phyloP scores from a whole-genome alignment of 345 rosid species.

The Linum lewisii region DNA sequence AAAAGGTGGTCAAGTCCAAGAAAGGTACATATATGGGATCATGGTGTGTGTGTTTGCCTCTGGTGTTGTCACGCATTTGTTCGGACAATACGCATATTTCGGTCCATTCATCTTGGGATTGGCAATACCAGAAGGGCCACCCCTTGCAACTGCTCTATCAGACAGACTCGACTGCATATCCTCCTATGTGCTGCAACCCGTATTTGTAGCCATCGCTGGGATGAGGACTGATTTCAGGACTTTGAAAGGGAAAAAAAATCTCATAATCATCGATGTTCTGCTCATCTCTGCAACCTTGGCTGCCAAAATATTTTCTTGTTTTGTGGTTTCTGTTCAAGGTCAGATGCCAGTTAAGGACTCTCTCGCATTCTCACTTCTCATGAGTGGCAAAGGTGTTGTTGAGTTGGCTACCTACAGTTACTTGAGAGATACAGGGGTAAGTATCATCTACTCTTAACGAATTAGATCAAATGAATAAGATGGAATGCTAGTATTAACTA shows the following conservation, averaged over 20 bases:
- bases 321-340: constrained; percentile 14
- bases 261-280: neutral
- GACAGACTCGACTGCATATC: constrained; percentile 29
- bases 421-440: constrained; percentile 22
- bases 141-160: constrained; percentile 27
- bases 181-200: constrained; percentile 21
- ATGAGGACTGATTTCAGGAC: constrained; percentile 11
- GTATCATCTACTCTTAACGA: neutral
- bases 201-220: constrained; percentile 27
- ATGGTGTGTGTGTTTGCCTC: constrained; percentile 20
- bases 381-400: constrained; percentile 30
- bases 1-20: constrained; percentile 30
- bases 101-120: constrained; percentile 24
- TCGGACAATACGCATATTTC: constrained; percentile 18
- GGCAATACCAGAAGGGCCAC: constrained; percentile 33
- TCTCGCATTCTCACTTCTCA: constrained; percentile 28
- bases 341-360: constrained; percentile 31
- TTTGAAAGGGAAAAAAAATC: neutral
- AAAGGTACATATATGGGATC: constrained; percentile 18
- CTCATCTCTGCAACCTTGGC: constrained; percentile 11
- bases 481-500: neutral
- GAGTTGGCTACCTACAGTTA: constrained; percentile 21
- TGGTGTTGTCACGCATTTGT: constrained; percentile 22
- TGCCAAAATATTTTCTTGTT: constrained; percentile 23
- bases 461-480: neutral